Evolutionary conservation across 2,329 filamentous ascomycete species (phyloP).

Genomic region (Ascosphaera apis): DNA sequence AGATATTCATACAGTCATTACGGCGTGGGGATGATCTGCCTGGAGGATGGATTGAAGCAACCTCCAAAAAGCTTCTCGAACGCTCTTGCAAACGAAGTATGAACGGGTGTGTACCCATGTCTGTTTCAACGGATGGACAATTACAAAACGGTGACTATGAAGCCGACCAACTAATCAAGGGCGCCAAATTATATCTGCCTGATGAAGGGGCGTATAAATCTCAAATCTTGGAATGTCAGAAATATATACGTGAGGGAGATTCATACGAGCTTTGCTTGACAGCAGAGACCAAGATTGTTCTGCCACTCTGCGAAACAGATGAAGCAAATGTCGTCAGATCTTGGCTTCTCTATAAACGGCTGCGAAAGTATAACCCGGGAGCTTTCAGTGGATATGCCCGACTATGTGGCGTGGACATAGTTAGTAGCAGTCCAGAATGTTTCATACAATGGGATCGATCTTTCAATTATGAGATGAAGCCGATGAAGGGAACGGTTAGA

Average conservation of each 20-base stretch:
- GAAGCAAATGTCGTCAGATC: constrained; percentile 17
- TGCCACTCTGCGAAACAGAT: constrained; percentile 9
- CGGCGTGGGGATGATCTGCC: constrained; percentile 16
- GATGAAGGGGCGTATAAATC: constrained; percentile 33
- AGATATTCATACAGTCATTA: constrained; percentile 46
- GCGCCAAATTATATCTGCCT: constrained; percentile 13
- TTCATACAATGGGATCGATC: constrained; percentile 47
- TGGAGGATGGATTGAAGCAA: constrained; percentile 24
- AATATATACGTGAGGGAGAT: constrained; percentile 49
- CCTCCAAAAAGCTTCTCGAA: constrained; percentile 9
- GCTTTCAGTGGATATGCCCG: constrained; percentile 68
- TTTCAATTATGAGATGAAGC: constrained; percentile 40
- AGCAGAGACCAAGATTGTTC: constrained; percentile 42
- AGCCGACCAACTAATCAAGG: constrained; percentile 10
- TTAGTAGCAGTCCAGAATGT: constrained; percentile 71
- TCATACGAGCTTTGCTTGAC: constrained; percentile 77
- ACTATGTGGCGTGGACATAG: constrained; percentile 44
- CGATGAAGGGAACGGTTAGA: constrained; percentile 91
- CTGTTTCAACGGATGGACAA: constrained; percentile 6
- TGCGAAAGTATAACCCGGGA: constrained; percentile 51
- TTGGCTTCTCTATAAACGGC: constrained; percentile 50
- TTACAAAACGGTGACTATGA: constrained; percentile 8
- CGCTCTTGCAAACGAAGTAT: constrained; percentile 3
- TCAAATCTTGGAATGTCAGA: constrained; percentile 46
- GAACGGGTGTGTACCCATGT: not conserved